Evolutionary conservation across 192 early-diverging fungal genomes (phyloP).

Genomic region (Coemansia sp.): DNA sequence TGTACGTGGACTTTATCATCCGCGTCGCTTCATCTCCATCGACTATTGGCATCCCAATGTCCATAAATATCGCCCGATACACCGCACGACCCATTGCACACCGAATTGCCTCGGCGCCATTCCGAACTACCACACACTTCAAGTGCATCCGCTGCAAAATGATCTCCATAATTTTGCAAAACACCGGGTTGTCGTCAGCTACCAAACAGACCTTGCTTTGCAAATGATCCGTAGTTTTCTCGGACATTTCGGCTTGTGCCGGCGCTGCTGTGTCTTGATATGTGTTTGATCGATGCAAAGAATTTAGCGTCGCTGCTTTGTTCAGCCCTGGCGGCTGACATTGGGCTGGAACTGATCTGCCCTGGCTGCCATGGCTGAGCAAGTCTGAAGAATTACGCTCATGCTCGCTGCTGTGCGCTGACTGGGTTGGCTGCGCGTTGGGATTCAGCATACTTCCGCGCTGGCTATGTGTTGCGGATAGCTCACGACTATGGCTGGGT

Average conservation of each 20-base stretch:
- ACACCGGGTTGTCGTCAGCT: constrained; percentile 90
- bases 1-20: constrained; percentile 93
- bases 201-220: constrained; percentile 60
- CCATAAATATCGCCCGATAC: constrained; percentile 95
- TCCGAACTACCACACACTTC: constrained; percentile 79
- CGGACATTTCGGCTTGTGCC: background rate
- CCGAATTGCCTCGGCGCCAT: constrained; percentile 88
- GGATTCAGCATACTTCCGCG: constrained; percentile 44
- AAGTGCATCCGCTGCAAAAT: constrained; percentile 72
- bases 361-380: no score
- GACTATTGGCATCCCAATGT: constrained; percentile 91
- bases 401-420: background rate
- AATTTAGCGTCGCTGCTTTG: background rate
- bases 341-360: no score
- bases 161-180: constrained; percentile 87
- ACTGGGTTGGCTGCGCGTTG: background rate
- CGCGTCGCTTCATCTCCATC: constrained; percentile 87
- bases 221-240: background rate
- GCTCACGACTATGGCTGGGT: background rate
- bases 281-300: background rate
- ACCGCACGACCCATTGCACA: constrained; percentile 84
- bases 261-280: background rate
- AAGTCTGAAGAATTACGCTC: background rate
- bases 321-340: background rate
- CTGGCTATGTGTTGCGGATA: constrained; percentile 6